phyloP scores from a whole-genome alignment of 1,139 yeast genomes.

The Kodamaea alishanica region DNA sequence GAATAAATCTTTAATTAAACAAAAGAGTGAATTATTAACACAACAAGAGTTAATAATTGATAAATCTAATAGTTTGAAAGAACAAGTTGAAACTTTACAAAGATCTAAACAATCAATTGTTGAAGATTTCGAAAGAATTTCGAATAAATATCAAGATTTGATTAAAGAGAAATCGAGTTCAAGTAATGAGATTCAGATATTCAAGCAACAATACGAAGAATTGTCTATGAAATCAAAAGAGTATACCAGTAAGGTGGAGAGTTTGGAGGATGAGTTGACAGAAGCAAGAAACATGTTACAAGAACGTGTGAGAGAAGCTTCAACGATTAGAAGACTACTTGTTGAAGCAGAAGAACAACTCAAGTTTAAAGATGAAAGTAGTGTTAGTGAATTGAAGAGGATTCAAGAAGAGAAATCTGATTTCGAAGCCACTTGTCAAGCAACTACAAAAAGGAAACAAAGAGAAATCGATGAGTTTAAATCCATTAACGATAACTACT shows the following conservation, averaged over 20 bases:
- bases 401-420: slow-evolving; percentile 58
- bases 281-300: slow-evolving; percentile 71
- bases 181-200: slow-evolving; percentile 52
- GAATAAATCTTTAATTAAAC: slow-evolving; percentile 31
- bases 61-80: slow-evolving; percentile 27
- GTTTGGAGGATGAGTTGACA: slow-evolving; percentile 72
- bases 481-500: slow-evolving; percentile 26
- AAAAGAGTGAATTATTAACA: slow-evolving; percentile 37
- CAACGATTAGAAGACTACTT: slow-evolving; percentile 65
- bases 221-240: slow-evolving; percentile 66
- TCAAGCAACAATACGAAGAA: slow-evolving; percentile 78
- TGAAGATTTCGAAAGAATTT: slow-evolving; percentile 50
- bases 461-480: slow-evolving; percentile 47
- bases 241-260: slow-evolving; percentile 54
- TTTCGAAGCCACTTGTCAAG: slow-evolving; percentile 52
- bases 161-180: slow-evolving; percentile 47
- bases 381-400: slow-evolving; percentile 25
- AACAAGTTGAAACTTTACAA: slow-evolving; percentile 34
- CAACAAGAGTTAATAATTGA: slow-evolving; percentile 39
- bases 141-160: slow-evolving; percentile 48
- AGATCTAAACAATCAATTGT: slow-evolving; percentile 50
- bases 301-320: slow-evolving; percentile 76
- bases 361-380: slow-evolving; percentile 38
- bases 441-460: slow-evolving; percentile 48
- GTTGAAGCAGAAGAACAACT: slow-evolving; percentile 65